Evolutionary conservation across 2,329 filamentous ascomycete species (phyloP), one percentile per base, ranked within the genome.

Genomic region (Metarhizium robertsii): DNA sequence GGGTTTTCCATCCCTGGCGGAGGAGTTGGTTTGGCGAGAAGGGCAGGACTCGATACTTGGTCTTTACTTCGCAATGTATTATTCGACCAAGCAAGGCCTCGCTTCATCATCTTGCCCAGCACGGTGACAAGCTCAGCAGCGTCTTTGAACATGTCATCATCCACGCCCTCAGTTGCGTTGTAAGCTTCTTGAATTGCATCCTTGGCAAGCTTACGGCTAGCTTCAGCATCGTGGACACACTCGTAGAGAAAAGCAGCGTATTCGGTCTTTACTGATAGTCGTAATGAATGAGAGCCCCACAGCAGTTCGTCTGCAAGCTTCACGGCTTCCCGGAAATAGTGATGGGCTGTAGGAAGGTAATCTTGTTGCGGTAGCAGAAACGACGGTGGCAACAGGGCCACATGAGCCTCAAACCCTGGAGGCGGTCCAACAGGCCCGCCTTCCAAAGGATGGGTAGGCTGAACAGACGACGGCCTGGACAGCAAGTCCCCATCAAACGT

Each of bases 211-310:
- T 81, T 80, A 36, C 92, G 81, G 53, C 90, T 91, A 40, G 78
- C 83, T 25, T 92, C 85, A 50, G 81, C 77, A 63, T 97, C 91
- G 66, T 94, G 90, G 2, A 90, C 79, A 65, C 92, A 97, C 66
- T 97, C 94, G 75, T 92, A 96, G 1, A 96, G 75, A 67, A 96
- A 99, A 0, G 92, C 92, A 14, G 88, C 84, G 68, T 95, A 95
- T 69, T 99, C 94, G 1, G 95, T 87, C 64, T 94, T 94, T 53
- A 95, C 87, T 0, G 90, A 95, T 0, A 99, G 76, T 1, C 92
- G 86, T 16, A 99, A 75, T 0, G 94, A 94, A 67, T 97, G 91
- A 0, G 90, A 95, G 2, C 92, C 90, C 68, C 90, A 90, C 1
- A 97, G 80, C 10, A 91, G 76, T 30, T 77, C 74, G 50, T 92